Base-by-base conservation (phyloP, 208 protist species). In the Leishmania major region DNA sequence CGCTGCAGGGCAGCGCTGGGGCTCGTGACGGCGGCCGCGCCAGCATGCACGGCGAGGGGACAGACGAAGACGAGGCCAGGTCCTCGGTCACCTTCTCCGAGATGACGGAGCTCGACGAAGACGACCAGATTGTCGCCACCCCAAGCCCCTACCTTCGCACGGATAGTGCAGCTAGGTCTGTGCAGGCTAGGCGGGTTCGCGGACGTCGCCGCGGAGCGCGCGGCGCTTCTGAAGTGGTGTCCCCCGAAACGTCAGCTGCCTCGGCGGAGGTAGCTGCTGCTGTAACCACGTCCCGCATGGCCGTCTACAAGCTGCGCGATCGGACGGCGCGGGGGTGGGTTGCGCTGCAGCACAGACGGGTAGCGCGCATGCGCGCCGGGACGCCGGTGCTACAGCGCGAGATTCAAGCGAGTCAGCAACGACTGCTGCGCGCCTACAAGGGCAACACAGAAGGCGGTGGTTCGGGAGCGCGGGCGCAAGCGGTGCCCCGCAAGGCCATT, bases 281-380 rank as follows among this genome's bases (percentile, higher is more conserved):
- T 0, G 71, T 10, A 25, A 79, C 75, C 64, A 82, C 82, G 71
- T 67, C 77, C 7, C 82, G 72, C 49, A 43, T 75, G 31, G 72
- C 71, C 22, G 77, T 85, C 2, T 70, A 78, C 55, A 87, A 80
- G 66, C 72, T 85, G 74, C 84, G 78, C 25, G 84, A 86, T 17
- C 79, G 77, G 13, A 82, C 77, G 1, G 85, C 88, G 35, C 81
- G 83, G 71, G 78, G 79, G 60, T 87, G 79, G 88, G 75, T 85
- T 25, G 78, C 57, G 51, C 77, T 88, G 78, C 88, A 91, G 79
- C 84, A 80, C 28, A 70, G 81, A 6, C 80, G 84, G 28, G 75
- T 88, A 37, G 88, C 85, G 55, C 76, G 84, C 57, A 77, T 78
- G 10, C 66, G 66, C 31, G 73, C 35, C 19, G 82, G 79, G 7